A percentile compares a stretch with the other conserved stretches of the same genome.
phyloP scores from a whole-genome alignment of 2,329 filamentous ascomycete species.

The Chaetomium strumarium region DNA sequence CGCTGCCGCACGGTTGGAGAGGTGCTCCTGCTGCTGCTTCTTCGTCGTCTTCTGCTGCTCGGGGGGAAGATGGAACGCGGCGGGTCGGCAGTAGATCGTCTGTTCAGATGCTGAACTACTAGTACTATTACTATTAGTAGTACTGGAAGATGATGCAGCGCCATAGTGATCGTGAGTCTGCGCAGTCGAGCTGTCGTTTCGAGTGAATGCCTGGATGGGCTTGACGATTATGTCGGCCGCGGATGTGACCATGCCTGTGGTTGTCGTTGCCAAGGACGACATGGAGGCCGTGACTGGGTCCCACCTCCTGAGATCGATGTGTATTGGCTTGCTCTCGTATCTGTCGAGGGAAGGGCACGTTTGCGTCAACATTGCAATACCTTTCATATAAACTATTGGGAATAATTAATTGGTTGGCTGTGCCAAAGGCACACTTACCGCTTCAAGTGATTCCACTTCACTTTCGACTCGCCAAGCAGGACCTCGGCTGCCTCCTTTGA shows the following conservation, averaged over 20 bases:
- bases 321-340: neutral
- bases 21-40: neutral
- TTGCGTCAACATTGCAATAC: too few species aligned
- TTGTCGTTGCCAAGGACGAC: neutral
- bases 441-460: neutral
- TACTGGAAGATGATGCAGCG: neutral
- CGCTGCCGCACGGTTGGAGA: neutral
- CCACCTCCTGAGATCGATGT: slow-evolving; percentile 1
- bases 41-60: neutral
- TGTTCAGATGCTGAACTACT: neutral
- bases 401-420: too few species aligned
- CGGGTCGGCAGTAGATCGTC: neutral
- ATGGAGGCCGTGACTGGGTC: neutral
- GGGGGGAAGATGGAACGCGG: neutral
- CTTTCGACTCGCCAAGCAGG: neutral
- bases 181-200: neutral
- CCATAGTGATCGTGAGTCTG: neutral
- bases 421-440: neutral
- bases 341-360: neutral
- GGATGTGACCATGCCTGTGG: neutral
- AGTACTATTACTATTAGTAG: neutral
- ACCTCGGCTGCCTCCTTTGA: neutral
- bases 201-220: neutral
- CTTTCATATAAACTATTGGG: too few species aligned
- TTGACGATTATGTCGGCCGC: slow-evolving; percentile 4